A percentile compares a stretch with the other conserved stretches of the same genome.
These are phyloP conservation scores for Artemisia annua DNA, from an alignment of 129 eudicot genomes.

Conservation along the genomic window DNA sequence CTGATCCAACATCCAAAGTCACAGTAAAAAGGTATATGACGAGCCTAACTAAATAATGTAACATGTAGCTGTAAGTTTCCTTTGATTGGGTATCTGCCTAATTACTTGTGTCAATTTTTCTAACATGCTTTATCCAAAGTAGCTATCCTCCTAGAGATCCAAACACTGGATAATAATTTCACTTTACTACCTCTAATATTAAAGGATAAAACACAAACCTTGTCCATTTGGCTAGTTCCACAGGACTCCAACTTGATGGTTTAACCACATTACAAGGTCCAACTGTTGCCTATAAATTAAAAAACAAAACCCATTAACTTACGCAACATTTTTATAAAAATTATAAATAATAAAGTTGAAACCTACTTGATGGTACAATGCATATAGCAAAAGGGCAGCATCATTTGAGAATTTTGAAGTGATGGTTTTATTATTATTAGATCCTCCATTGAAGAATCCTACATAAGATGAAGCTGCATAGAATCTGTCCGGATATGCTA, in stretches of 20 bases:
- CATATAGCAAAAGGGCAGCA: conserved; percentile 80
- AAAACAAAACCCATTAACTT: conserved; percentile 20
- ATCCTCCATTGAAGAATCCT: conserved; percentile 83
- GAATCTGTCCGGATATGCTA: conserved; percentile 95
- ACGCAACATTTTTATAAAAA: not conserved
- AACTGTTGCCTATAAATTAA: conserved; percentile 79
- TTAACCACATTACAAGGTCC: conserved; percentile 92
- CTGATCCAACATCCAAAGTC: no score
- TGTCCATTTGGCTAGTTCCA: conserved; percentile 97
- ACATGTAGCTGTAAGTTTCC: no score
- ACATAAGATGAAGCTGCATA: conserved; percentile 89
- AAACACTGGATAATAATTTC: no score
- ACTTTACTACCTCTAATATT: no score
- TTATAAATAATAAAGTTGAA: not conserved
- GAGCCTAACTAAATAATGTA: no score
- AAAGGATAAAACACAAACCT: conserved; percentile 55
- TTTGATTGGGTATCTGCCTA: no score
- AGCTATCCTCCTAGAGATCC: no score
- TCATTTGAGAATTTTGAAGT: conserved; percentile 78
- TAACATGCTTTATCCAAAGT: no score
- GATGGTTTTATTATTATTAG: conserved; percentile 54
- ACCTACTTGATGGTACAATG: conserved; percentile 97
- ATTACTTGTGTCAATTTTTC: no score
- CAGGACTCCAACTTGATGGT: conserved; percentile 95
- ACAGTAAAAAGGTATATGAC: no score